Conservation (phyloP, 73 alveolate genomes). For the Blepharisma japonicum region DNA sequence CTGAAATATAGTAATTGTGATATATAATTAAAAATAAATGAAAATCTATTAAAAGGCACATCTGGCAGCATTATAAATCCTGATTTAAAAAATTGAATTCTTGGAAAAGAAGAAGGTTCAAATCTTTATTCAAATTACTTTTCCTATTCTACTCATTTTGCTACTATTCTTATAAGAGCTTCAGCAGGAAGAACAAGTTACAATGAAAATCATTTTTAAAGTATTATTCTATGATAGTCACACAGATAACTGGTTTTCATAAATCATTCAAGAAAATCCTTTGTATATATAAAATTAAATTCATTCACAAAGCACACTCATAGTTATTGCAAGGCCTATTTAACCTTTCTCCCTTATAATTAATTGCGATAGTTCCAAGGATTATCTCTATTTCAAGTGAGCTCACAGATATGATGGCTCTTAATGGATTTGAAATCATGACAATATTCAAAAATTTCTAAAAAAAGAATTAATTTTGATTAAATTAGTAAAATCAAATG, state of each 20-base stretch:
- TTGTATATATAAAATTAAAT: too few species aligned
- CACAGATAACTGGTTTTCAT: too few species aligned
- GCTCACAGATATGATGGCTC: conserved; percentile 59
- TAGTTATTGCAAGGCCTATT: conserved; percentile 52
- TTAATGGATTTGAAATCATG: conserved; percentile 36
- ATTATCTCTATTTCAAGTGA: conserved; percentile 54
- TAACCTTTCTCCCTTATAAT: conserved; percentile 67
- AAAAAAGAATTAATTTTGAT: too few species aligned
- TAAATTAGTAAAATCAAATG: too few species aligned
- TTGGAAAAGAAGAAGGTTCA: conserved; percentile 31
- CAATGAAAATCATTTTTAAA: too few species aligned
- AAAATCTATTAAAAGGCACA: conserved; percentile 36
- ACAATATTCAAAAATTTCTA: too few species aligned
- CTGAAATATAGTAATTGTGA: conserved; percentile 38
- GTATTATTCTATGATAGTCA: too few species aligned
- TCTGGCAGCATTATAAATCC: conserved; percentile 39
- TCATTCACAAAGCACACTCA: conserved; percentile 34
- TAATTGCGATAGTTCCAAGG: conserved; percentile 69
- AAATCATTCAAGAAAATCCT: too few species aligned
- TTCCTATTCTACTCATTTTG: background rate
- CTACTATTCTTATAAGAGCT: too few species aligned
- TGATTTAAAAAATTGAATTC: conserved; percentile 36
- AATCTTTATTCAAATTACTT: conserved; percentile 41
- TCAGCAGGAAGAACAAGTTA: too few species aligned
- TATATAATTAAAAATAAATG: conserved; percentile 44